phyloP scores from a whole-genome alignment of 306 rosid species.

The Dalbergia cultrata region DNA sequence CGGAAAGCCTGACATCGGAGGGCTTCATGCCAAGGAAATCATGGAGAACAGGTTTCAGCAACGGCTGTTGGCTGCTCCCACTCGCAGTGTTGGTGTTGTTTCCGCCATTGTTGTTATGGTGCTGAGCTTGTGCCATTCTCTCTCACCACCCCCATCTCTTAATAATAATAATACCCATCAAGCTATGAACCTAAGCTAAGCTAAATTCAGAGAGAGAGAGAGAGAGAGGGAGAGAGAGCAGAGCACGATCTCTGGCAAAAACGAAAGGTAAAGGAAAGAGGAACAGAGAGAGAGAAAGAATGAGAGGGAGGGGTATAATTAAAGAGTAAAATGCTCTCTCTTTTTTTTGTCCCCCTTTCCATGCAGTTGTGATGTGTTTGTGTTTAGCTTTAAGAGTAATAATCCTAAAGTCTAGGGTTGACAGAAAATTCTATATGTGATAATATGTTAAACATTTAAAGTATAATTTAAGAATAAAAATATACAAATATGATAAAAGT shows the following conservation, averaged over 20 bases:
- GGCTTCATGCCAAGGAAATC: slow-evolving; percentile 88
- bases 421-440: no score
- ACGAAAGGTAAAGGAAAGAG: neutral
- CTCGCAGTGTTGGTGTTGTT: slow-evolving; percentile 35
- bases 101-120: slow-evolving; percentile 49
- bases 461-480: no score
- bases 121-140: slow-evolving; percentile 79
- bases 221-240: slow-evolving; percentile 22
- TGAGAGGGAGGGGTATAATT: neutral
- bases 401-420: no score
- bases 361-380: no score
- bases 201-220: neutral
- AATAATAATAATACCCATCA: neutral
- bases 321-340: slow-evolving; percentile 44
- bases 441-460: no score
- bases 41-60: slow-evolving; percentile 69
- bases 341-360: neutral
- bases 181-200: neutral
- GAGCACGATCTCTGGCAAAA: slow-evolving; percentile 26
- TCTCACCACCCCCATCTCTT: neutral
- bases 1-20: slow-evolving; percentile 58
- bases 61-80: slow-evolving; percentile 48
- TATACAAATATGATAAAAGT: no score
- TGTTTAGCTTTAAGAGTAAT: no score
- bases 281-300: slow-evolving; percentile 12